phyloP scores from a whole-genome alignment of 306 rosid genomes.

The Delonix regia region DNA sequence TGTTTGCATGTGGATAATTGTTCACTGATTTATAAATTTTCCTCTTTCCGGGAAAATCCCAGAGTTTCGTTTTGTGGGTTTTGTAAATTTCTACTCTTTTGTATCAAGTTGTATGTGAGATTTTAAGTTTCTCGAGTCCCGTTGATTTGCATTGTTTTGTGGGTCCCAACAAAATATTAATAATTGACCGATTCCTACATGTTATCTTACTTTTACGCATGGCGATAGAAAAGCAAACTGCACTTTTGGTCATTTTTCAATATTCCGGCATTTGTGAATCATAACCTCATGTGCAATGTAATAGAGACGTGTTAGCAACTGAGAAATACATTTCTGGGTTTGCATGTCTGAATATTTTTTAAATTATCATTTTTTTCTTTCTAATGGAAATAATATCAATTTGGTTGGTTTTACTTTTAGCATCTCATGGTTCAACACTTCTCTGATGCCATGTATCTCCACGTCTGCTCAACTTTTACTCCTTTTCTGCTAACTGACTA shows the following conservation, averaged over 20 bases:
- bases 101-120: neutral
- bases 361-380: neutral
- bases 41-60: neutral
- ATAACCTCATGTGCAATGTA: neutral
- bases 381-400: neutral
- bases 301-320: neutral
- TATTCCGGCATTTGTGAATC: neutral
- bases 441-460: neutral
- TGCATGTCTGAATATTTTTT: neutral
- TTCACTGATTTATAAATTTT: neutral
- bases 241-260: neutral
- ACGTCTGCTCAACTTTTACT: neutral
- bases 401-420: neutral
- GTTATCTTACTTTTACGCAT: neutral
- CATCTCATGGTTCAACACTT: neutral
- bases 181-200: neutral
- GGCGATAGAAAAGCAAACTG: neutral
- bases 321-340: neutral
- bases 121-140: neutral
- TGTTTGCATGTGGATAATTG: neutral
- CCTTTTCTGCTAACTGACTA: neutral
- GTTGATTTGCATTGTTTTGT: neutral
- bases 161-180: neutral
- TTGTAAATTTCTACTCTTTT: neutral
- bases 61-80: neutral